Evolutionary conservation across 2,329 filamentous ascomycete species (phyloP), one percentile per base, ranked within the genome.

Genomic region (Gnomoniopsis smithogilvyi): DNA sequence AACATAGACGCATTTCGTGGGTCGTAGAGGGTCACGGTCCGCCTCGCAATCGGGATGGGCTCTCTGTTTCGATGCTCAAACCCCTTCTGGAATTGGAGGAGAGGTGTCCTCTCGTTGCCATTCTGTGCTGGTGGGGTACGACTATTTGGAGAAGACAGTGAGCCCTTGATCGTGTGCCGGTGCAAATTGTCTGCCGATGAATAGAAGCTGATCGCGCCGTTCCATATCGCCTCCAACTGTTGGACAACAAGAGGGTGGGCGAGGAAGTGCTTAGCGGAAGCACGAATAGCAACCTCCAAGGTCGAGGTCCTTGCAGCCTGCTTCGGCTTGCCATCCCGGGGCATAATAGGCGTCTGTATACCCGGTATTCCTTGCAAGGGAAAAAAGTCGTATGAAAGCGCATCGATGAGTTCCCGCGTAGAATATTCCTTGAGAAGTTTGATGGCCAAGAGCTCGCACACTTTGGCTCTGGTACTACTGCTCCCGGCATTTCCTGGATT

Each of bases 151-250:
- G 49, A 24, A 7, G 50, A 12, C 3, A 56, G 22, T 2, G 57
- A 54, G 21, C 63, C 50, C 63, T 66, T 64, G 48, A 72, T 68
- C 8, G 75, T 71, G 33, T 78, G 80, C 51, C 92, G 87, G 71
- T 97, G 94, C 24, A 97, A 77, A 64, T 84, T 90, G 71, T 97
- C 93, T 6, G 92, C 91, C 14, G 89, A 86, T 1, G 92, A 95
- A 73, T 96, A 92, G 69, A 98, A 97, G 65, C 95, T 92, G 64
- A 98, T 95, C 19, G 90, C 94, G 30, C 94, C 94, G 21, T 92
- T 94, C 94, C 94, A 98, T 62, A 98, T 96, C 48, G 92, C 93
- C 73, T 97, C 92, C n/a, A 98, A 80, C 70, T 97, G 93, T 72
- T 96, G 92, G 10, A 97, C 89, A 0, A 97, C 92, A 3, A 97